phyloP scores from a whole-genome alignment of 768 basidiomycete species.

The Lentinula raphanica region DNA sequence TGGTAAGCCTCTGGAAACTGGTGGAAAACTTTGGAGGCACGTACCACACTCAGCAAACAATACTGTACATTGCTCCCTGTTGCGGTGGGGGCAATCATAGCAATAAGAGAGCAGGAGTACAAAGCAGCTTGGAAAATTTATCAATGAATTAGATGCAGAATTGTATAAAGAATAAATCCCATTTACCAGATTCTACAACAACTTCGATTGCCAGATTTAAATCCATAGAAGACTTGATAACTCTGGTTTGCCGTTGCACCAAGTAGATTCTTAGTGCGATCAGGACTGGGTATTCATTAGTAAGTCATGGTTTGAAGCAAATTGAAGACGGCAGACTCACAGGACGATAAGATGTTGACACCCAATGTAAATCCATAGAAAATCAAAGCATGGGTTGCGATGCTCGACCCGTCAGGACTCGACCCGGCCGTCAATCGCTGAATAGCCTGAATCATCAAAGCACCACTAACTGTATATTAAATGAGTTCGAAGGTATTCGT shows the following conservation, averaged over 20 bases:
- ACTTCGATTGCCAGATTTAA: constrained; percentile 9
- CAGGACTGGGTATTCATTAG: not conserved
- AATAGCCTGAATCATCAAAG: constrained; percentile 9
- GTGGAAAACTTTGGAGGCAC: not conserved
- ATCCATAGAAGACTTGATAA: constrained; percentile 2
- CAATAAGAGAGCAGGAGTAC: constrained; percentile 10
- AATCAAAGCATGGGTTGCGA: constrained; percentile 9
- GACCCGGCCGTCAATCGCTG: constrained; percentile 8
- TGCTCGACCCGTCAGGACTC: constrained; percentile 9
- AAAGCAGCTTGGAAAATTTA: constrained; percentile 7
- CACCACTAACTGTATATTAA: constrained; percentile 15
- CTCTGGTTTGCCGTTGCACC: constrained; percentile 1
- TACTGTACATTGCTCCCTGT: constrained; percentile 12
- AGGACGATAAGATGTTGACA: constrained; percentile 10
- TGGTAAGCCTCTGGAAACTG: not conserved
- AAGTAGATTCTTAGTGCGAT: constrained; percentile 12
- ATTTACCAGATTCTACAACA: constrained; percentile 12
- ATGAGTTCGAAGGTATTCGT: too few species aligned
- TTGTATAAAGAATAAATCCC: not conserved
- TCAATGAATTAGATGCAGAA: too few species aligned
- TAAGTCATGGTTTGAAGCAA: not conserved
- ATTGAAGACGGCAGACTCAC: not conserved
- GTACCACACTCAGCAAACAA: constrained; percentile 12
- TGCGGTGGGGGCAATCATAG: constrained; percentile 13
- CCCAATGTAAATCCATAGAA: constrained; percentile 13